phyloP scores from a whole-genome alignment of 306 rosid species.

The Lathyrus tuberosus region DNA sequence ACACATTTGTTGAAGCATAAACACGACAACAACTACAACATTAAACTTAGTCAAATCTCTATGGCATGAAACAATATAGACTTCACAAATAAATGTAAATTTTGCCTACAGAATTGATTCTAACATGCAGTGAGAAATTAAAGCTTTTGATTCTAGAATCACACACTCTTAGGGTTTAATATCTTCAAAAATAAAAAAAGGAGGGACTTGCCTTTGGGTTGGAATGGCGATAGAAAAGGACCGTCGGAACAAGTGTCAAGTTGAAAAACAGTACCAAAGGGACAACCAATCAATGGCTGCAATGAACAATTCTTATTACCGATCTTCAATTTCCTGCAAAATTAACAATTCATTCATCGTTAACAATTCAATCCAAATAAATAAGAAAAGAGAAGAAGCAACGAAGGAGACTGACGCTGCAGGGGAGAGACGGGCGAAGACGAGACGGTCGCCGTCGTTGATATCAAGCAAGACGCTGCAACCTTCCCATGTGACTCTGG shows the following conservation, averaged over 20 bases:
- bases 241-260: conserved; percentile 62
- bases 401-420: conserved; percentile 57
- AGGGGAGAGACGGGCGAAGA: conserved; percentile 84
- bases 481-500: conserved; percentile 77
- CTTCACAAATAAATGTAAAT: too few relatives aligned
- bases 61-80: too few relatives aligned
- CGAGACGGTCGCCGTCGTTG: conserved; percentile 90
- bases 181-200: too few relatives aligned
- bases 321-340: conserved; percentile 75
- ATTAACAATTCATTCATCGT: not conserved
- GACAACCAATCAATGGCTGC: conserved; percentile 70
- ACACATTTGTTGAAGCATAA: too few relatives aligned
- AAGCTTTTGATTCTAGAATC: too few relatives aligned
- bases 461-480: conserved; percentile 93
- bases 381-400: not conserved
- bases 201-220: conserved; percentile 46
- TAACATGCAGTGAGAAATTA: too few relatives aligned
- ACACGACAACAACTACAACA: too few relatives aligned
- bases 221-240: conserved; percentile 51
- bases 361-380: too few relatives aligned
- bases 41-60: too few relatives aligned
- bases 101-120: too few relatives aligned
- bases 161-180: too few relatives aligned
- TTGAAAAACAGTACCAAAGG: conserved; percentile 81
- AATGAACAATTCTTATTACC: conserved; percentile 81